Conservation (phyloP, 2,329 filamentous ascomycete species). For the Xylaria sp. region DNA sequence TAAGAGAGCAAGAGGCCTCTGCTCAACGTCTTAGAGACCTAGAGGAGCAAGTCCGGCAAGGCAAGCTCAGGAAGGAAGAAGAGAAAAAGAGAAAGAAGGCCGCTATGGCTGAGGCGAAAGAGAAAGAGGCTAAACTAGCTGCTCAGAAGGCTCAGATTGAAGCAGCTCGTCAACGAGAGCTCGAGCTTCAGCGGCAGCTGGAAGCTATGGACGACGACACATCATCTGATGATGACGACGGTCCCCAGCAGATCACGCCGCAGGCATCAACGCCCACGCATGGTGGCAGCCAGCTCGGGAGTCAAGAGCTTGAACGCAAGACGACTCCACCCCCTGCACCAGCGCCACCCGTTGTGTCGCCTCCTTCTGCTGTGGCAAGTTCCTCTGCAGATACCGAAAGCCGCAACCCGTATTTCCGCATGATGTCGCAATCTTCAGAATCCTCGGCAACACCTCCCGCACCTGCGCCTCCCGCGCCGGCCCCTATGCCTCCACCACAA, state of each 20-base stretch:
- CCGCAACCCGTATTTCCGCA: slow-evolving; percentile 94
- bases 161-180: slow-evolving; percentile 87
- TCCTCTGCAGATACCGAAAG: slow-evolving; percentile 77
- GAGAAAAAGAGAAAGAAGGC: slow-evolving; percentile 94
- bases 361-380: slow-evolving; percentile 63
- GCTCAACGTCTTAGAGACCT: slow-evolving; percentile 86
- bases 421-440: slow-evolving; percentile 77
- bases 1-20: slow-evolving; percentile 81
- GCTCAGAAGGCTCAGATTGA: slow-evolving; percentile 92
- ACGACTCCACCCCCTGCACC: slow-evolving; percentile 62
- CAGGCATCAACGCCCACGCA: slow-evolving; percentile 69
- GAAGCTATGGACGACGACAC: slow-evolving; percentile 78
- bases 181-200: slow-evolving; percentile 88
- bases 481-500: slow-evolving; percentile 54
- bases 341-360: slow-evolving; percentile 60
- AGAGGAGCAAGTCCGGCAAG: slow-evolving; percentile 92
- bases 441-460: slow-evolving; percentile 58
- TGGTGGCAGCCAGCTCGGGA: slow-evolving; percentile 62
- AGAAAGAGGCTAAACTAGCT: slow-evolving; percentile 86
- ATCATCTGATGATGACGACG: slow-evolving; percentile 84
- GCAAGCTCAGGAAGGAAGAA: slow-evolving; percentile 95
- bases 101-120: slow-evolving; percentile 84
- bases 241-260: slow-evolving; percentile 74
- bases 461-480: slow-evolving; percentile 57
- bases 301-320: slow-evolving; percentile 65